A percentile compares a stretch with the other conserved stretches of the same genome.
Evolutionary conservation across 495 filamentous ascomycete species (phyloP).

Genomic region (Trichoderma reesei): DNA sequence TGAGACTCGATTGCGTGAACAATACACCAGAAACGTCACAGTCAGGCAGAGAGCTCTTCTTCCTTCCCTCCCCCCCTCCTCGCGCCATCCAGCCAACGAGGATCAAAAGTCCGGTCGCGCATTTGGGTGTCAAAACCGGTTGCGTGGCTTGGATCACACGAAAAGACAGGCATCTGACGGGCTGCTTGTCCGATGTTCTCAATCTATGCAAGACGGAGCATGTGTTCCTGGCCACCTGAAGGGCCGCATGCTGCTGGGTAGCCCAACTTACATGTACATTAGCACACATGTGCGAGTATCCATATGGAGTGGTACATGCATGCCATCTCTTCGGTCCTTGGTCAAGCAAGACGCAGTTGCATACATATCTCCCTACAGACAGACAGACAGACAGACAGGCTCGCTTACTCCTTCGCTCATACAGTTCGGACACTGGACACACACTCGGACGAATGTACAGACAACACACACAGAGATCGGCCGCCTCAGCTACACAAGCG

Average conservation of each 20-base stretch:
- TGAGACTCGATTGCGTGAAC: neutral
- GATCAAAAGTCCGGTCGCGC: too few species aligned
- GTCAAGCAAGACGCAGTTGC: too few species aligned
- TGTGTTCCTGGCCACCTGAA: slow-evolving; percentile 5
- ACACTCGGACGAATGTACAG: neutral
- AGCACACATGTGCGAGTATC: neutral
- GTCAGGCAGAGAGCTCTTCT: neutral
- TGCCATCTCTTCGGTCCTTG: too few species aligned
- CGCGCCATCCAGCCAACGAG: too few species aligned
- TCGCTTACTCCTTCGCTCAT: neutral
- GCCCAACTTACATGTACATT: slow-evolving; percentile 2
- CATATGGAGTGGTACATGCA: too few species aligned
- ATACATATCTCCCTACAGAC: neutral
- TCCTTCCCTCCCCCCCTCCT: too few species aligned
- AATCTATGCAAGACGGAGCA: slow-evolving; percentile 5
- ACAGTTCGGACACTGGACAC: neutral
- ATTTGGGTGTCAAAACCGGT: neutral
- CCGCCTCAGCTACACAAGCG: too few species aligned
- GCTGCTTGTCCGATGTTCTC: neutral
- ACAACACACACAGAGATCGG: neutral
- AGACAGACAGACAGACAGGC: neutral
- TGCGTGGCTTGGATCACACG: neutral
- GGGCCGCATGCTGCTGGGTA: neutral
- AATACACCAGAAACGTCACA: neutral
- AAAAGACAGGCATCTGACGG: neutral